Evolutionary conservation across 306 rosid genomes (phyloP), one percentile per base, ranked within the genome.

Genomic region (Ormosia emarginata): DNA sequence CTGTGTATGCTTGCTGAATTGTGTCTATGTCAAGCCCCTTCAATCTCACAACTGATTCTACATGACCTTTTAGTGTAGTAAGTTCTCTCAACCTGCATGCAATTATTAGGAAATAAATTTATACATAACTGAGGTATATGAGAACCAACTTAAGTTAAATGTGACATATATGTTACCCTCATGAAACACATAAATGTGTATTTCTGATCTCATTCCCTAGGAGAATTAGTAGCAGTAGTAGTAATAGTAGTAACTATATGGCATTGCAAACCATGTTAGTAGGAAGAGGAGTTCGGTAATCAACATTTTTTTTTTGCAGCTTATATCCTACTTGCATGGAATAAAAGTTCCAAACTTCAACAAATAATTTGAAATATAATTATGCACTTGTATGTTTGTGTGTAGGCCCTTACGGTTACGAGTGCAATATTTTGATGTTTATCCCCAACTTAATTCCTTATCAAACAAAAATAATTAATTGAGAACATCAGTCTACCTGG

Each of bases 1-100:
- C 98, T 5, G 99, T 95, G 86, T 95, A 95, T 13, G 99, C 89
- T 89, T 95, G 99, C 89, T 95, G 99, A 84, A 95, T 95, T 49
- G 99, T 95, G 86, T 93, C 98, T 13, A 95, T 93, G 85, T 95
- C 99, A 0, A 95, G 97, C 12, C 97, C 97, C 92, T 93, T 95
- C 91, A 90, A 87, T 81, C 98, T 92, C 97, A 95, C 99, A 70
- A 95, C 99, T 18, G 98, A 93, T 85, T 95, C 99, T 40, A 95
- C 99, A 29, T 95, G 99, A 41, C 99, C 99, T 72, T 95, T 95
- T 50, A 95, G 93, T 63, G 99, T 95, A 76, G 86, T 89, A 17
- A 93, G 94, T 73, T 95, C 99, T 85, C 98, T 88, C 88, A 95
- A 84, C 88, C 98, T 93, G 91, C 84, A 86, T 7, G 2, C 67